A percentile compares a stretch with the other conserved stretches of the same genome.
Evolutionary conservation across 129 eudicot genomes (phyloP).

Genomic region (Pulicaria dysenterica): DNA sequence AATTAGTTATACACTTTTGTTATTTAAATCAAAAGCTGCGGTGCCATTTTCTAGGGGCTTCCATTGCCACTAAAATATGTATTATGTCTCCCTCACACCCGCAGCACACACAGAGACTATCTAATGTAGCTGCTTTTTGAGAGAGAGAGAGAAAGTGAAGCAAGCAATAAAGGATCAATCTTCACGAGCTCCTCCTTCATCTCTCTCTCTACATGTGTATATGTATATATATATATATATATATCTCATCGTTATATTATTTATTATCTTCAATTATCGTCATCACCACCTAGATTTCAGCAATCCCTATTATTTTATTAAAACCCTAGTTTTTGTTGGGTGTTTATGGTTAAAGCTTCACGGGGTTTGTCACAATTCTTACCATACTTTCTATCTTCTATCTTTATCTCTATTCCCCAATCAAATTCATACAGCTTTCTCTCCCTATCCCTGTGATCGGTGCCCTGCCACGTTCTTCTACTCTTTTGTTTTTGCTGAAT

Average conservation of each 20-base stretch:
- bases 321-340: slow-evolving; percentile 16
- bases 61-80: too few species aligned
- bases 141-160: too few species aligned
- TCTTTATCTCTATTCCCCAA: slow-evolving; percentile 30
- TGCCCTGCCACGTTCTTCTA: slow-evolving; percentile 30
- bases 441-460: slow-evolving; percentile 26
- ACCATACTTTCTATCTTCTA: slow-evolving; percentile 18
- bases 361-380: slow-evolving; percentile 25
- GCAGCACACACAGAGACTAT: too few species aligned
- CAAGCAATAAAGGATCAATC: too few species aligned
- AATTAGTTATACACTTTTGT: too few species aligned
- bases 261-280: slow-evolving; percentile 21
- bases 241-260: neutral
- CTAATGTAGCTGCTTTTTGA: too few species aligned
- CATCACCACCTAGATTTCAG: slow-evolving; percentile 44
- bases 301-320: slow-evolving; percentile 31
- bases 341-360: slow-evolving; percentile 30
- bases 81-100: too few species aligned
- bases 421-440: slow-evolving; percentile 18
- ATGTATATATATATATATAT: too few species aligned
- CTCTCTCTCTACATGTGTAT: too few species aligned
- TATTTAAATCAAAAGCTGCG: too few species aligned
- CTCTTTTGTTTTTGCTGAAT: slow-evolving; percentile 10
- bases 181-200: too few species aligned
- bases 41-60: too few species aligned